A percentile compares a stretch with the other conserved stretches of the same genome.
Evolutionary conservation across 805 yeast genomes (phyloP).

Genomic region (Teunomyces stri): DNA sequence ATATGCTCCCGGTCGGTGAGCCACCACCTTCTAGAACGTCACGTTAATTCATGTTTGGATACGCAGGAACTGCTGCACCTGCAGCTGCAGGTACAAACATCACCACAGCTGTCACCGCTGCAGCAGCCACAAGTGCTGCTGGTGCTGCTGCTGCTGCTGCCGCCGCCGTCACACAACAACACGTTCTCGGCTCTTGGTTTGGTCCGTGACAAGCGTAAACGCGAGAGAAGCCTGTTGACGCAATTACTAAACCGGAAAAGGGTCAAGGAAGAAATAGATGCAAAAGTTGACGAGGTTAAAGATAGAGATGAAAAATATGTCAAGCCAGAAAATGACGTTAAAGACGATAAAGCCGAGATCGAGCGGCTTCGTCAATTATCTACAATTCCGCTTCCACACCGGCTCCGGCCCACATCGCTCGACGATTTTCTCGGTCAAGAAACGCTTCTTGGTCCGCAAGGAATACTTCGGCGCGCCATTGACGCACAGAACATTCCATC

Average conservation of each 20-base stretch:
- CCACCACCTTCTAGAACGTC: conserved; percentile 29
- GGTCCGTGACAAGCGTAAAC: conserved; percentile 17
- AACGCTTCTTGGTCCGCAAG: conserved; percentile 36
- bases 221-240: too few species aligned
- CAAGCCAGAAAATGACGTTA: background rate
- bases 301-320: background rate
- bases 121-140: too few species aligned
- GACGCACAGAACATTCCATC: conserved; percentile 36
- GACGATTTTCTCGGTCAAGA: conserved; percentile 44
- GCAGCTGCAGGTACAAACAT: background rate
- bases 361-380: conserved; percentile 17
- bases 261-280: background rate
- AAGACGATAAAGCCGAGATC: conserved; percentile 6
- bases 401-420: conserved; percentile 36
- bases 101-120: too few species aligned
- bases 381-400: conserved; percentile 37
- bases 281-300: background rate
- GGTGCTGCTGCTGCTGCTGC: too few species aligned
- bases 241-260: background rate
- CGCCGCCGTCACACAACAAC: conserved; percentile 7
- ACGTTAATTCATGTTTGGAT: conserved; percentile 42
- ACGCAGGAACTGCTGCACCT: conserved; percentile 15
- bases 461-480: conserved; percentile 34
- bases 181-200: conserved; percentile 37
- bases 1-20: conserved; percentile 30